These are phyloP conservation scores for Diaporthe longicolla DNA, from an alignment of 2,329 filamentous ascomycete genomes.

Conservation along the genomic window DNA sequence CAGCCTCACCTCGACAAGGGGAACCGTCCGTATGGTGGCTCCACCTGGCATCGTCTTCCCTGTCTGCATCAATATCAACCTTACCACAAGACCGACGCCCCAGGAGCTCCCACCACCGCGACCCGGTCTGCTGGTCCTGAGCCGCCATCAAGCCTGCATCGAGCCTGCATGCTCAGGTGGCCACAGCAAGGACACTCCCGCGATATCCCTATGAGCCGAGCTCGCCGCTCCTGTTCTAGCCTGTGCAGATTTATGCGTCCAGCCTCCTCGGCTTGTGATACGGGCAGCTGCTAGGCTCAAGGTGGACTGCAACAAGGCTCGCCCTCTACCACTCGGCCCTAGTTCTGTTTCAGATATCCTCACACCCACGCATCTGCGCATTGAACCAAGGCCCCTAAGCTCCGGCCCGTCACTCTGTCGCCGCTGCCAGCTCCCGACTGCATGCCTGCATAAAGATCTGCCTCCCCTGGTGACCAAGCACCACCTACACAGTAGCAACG, in stretches of 20 bases:
- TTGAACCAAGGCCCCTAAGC: conserved; percentile 25
- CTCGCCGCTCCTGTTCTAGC: conserved; percentile 30
- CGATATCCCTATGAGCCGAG: conserved; percentile 26
- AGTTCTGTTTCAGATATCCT: conserved; percentile 37
- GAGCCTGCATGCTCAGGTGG: background rate
- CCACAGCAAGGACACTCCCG: conserved; percentile 31
- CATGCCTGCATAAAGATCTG: conserved; percentile 32
- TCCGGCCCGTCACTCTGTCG: background rate
- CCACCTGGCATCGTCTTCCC: conserved; percentile 26
- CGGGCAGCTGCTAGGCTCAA: conserved; percentile 31
- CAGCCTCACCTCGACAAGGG: conserved; percentile 27
- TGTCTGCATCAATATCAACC: conserved; percentile 18
- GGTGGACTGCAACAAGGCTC: conserved; percentile 12
- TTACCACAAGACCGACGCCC: background rate
- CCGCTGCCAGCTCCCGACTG: conserved; percentile 12
- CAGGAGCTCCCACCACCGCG: background rate
- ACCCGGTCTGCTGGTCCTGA: background rate
- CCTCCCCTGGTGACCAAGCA: conserved; percentile 7
- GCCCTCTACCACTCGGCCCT: conserved; percentile 24
- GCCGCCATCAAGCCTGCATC: conserved; percentile 17
- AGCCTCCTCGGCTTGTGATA: conserved; percentile 13
- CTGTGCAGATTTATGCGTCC: conserved; percentile 27
- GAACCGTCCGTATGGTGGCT: conserved; percentile 25
- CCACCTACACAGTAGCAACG: background rate
- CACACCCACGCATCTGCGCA: conserved; percentile 24